Evolutionary conservation across 2,329 filamentous ascomycete genomes (phyloP), one percentile per base, ranked within the genome.

Genomic region (Pleurostoma richardsiae): DNA sequence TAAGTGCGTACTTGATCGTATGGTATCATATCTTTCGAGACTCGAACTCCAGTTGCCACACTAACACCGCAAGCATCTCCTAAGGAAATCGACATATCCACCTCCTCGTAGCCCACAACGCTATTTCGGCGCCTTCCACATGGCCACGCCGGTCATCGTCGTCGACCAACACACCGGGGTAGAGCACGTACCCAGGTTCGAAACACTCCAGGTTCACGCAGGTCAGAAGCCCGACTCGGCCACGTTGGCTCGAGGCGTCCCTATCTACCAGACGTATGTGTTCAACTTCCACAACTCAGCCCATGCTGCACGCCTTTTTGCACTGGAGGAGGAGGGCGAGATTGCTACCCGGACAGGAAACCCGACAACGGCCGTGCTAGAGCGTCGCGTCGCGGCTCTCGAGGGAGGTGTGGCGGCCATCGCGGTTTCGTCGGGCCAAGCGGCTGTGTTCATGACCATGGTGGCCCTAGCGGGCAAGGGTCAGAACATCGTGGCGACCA

Each of bases 201-300:
- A 80, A 57, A 80, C 77, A 31, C 66, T 80, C 43, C 76, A 79
- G 59, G 66, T 79, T 42, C 77, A 80, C 55, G 77, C 74, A 49
- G 85, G 82, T 38, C 81, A 85, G 50, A 71, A 77, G 47, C 79
- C 82, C 4, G 83, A 87, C 59, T 61, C 77, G 8, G 59, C 73
- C 1, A 86, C 83, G 47, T 84, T 85, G 41, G 74, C 83, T 19
- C 76, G 83, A 49, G 84, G 83, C 33, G 82, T 86, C 4, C 83
- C 83, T 27, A 86, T 87, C 59, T 88, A 86, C 60, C 80, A 82
- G 4, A 85, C 83, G 27, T 87, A 71, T 59, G 73, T 74, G 42
- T 87, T 87, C 76, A 80, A 86, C 26, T 71, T 81, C 52, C 30
- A 47, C 41, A 41, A 42, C 40, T 47, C 45, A 4, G 45, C 45